A percentile compares a stretch with the other conserved stretches of the same genome.
Conservation (phyloP, 768 basidiomycete species). For the Flagelloscypha sp. region DNA sequence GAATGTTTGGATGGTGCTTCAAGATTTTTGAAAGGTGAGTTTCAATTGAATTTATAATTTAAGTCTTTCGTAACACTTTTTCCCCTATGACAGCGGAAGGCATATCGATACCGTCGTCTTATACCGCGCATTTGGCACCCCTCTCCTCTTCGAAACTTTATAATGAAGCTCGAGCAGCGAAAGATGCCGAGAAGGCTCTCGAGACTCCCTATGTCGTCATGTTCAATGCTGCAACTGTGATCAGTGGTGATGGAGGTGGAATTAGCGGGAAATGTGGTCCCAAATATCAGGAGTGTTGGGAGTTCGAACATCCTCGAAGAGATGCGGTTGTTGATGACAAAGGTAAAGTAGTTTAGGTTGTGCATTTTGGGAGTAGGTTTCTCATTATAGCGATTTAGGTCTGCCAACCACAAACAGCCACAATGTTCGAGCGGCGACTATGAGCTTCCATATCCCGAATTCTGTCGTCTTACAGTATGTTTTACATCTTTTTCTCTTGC, state of each 20-base stretch:
- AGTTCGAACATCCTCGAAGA: slow-evolving; percentile 86
- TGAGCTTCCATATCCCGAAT: slow-evolving; percentile 90
- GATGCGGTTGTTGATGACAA: slow-evolving; percentile 66
- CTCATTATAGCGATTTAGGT: slow-evolving; percentile 35
- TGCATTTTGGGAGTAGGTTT: slow-evolving; percentile 1
- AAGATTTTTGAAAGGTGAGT: slow-evolving; percentile 85
- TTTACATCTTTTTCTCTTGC: slow-evolving; percentile 1
- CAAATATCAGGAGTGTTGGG: slow-evolving; percentile 92
- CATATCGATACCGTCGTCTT: slow-evolving; percentile 93
- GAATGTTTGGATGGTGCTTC: slow-evolving; percentile 96
- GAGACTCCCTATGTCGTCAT: slow-evolving; percentile 99
- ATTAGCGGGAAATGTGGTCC: slow-evolving; percentile 64
- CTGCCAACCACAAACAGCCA: slow-evolving; percentile 93
- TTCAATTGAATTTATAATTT: not conserved
- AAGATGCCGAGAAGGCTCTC: slow-evolving; percentile 59
- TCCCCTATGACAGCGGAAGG: slow-evolving; percentile 56
- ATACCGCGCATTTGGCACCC: slow-evolving; percentile 91
- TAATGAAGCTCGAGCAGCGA: slow-evolving; percentile 65
- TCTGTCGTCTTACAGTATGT: slow-evolving; percentile 79
- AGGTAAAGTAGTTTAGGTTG: slow-evolving; percentile 43
- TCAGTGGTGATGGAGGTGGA: slow-evolving; percentile 68
- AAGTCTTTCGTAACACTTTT: not conserved
- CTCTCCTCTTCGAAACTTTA: slow-evolving; percentile 90
- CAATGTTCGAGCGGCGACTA: slow-evolving; percentile 79
- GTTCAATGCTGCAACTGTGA: slow-evolving; percentile 88